Evolutionary conservation across 768 basidiomycete genomes (phyloP).

Genomic region (Phlegmacium glaucopus): DNA sequence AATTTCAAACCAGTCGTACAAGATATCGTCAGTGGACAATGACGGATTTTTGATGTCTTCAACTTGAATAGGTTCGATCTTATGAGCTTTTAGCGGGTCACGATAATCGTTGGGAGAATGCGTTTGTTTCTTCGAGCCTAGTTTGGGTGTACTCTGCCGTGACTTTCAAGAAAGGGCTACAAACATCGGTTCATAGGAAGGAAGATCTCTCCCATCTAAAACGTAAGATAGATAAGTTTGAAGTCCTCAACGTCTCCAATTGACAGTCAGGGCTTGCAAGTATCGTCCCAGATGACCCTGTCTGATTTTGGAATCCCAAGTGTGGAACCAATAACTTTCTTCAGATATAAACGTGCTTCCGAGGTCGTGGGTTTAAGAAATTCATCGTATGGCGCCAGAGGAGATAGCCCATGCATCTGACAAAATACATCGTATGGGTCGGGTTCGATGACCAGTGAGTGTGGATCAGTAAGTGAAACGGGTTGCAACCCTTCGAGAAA

Average conservation of each 20-base stretch:
- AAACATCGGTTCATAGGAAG: slow-evolving; percentile 31
- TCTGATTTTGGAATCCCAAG: slow-evolving; percentile 31
- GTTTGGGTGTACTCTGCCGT: slow-evolving; percentile 41
- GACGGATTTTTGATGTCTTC: slow-evolving; percentile 17
- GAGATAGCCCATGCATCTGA: slow-evolving; percentile 27
- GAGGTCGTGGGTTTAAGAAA: slow-evolving; percentile 31
- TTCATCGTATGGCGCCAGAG: slow-evolving; percentile 43
- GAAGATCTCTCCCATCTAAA: slow-evolving; percentile 3
- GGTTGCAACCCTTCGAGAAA: slow-evolving; percentile 42
- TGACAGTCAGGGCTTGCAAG: slow-evolving; percentile 24
- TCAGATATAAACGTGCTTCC: slow-evolving; percentile 33
- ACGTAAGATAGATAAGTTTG: neutral
- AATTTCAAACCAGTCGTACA: slow-evolving; percentile 14
- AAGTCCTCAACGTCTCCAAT: neutral
- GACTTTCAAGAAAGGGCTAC: slow-evolving; percentile 46
- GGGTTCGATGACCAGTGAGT: slow-evolving; percentile 46
- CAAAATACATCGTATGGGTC: slow-evolving; percentile 52
- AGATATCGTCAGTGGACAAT: slow-evolving; percentile 18
- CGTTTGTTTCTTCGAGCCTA: slow-evolving; percentile 25
- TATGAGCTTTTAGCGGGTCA: slow-evolving; percentile 5
- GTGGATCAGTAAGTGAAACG: slow-evolving; percentile 48
- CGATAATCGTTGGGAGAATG: neutral
- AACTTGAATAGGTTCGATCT: slow-evolving; percentile 21
- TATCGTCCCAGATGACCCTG: slow-evolving; percentile 32
- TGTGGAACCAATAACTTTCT: slow-evolving; percentile 17